Conservation (phyloP, 768 basidiomycete species). For the Coprinopsis marcescibilis region DNA sequence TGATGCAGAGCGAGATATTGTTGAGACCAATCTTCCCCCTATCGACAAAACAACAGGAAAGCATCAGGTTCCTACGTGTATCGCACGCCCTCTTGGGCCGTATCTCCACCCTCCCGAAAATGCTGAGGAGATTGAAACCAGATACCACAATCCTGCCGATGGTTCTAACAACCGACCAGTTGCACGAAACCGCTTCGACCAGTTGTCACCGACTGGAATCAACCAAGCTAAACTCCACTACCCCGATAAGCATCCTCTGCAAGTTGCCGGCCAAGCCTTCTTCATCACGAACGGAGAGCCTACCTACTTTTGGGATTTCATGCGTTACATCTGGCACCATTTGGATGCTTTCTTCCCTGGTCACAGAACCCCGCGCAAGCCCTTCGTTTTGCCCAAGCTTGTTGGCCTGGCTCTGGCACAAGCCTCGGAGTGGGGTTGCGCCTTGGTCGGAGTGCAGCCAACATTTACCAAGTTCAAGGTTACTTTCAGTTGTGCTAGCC, state of each 20-base stretch:
- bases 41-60: slow-evolving; percentile 61
- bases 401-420: slow-evolving; percentile 70
- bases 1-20: slow-evolving; percentile 33
- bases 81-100: slow-evolving; percentile 79
- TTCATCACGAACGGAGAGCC: slow-evolving; percentile 98
- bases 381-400: slow-evolving; percentile 48
- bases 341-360: slow-evolving; percentile 58
- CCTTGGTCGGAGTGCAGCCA: slow-evolving; percentile 71
- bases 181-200: slow-evolving; percentile 77
- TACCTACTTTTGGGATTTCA: slow-evolving; percentile 93
- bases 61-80: slow-evolving; percentile 69
- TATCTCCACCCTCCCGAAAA: slow-evolving; percentile 58
- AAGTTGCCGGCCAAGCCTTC: slow-evolving; percentile 90
- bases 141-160: slow-evolving; percentile 45
- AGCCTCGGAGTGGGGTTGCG: slow-evolving; percentile 67
- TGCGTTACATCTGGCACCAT: slow-evolving; percentile 70
- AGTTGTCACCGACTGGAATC: slow-evolving; percentile 56
- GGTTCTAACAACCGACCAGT: slow-evolving; percentile 45
- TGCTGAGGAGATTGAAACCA: slow-evolving; percentile 49
- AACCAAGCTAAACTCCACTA: slow-evolving; percentile 41
- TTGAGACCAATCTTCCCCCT: slow-evolving; percentile 50
- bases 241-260: slow-evolving; percentile 49
- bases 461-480: slow-evolving; percentile 86
- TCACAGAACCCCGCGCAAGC: slow-evolving; percentile 32
- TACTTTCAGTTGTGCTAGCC: slow-evolving; percentile 65